A percentile compares a stretch with the other conserved stretches of the same genome.
These are phyloP conservation scores for Candida freyschussii DNA, from an alignment of 1,139 yeast genomes.

Conservation along the genomic window DNA sequence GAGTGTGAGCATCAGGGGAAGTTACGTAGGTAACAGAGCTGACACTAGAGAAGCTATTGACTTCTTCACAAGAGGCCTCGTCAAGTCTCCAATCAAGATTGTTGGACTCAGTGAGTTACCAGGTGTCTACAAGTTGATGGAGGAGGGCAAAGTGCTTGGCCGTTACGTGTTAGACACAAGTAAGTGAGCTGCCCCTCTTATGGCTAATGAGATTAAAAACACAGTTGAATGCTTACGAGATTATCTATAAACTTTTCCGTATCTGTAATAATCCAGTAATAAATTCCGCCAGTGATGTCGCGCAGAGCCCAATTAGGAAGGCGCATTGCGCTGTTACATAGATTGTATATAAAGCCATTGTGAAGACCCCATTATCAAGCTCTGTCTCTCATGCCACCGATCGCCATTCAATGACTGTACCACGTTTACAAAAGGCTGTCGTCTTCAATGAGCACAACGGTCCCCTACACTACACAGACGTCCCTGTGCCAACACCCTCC, in stretches of 20 bases:
- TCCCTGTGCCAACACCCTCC: slow-evolving; percentile 42
- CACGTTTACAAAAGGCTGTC: slow-evolving; percentile 34
- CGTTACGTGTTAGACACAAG: slow-evolving; percentile 59
- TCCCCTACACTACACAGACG: slow-evolving; percentile 36
- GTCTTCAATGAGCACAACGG: slow-evolving; percentile 31
- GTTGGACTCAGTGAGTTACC: slow-evolving; percentile 55
- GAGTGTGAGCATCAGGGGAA: slow-evolving; percentile 52
- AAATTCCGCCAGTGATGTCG: slow-evolving; percentile 2
- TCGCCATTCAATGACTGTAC: slow-evolving; percentile 11
- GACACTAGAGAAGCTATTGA: slow-evolving; percentile 65
- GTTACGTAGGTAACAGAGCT: slow-evolving; percentile 69
- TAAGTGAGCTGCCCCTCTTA: slow-evolving; percentile 30
- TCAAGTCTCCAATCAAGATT: slow-evolving; percentile 55
- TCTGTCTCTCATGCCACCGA: background rate
- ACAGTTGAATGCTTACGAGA: too few relatives aligned
- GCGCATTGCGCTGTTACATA: slow-evolving; percentile 3
- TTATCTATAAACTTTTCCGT: background rate
- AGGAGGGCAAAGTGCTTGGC: slow-evolving; percentile 53
- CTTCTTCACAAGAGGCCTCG: slow-evolving; percentile 58
- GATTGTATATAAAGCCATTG: background rate
- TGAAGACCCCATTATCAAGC: background rate
- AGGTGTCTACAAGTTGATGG: slow-evolving; percentile 50
- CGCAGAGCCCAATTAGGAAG: slow-evolving; percentile 3
- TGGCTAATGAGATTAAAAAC: background rate
- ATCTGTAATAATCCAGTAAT: slow-evolving; percentile 1